Conservation (phyloP, 2,329 filamentous ascomycete genomes). For the Colletotrichum melonis region DNA sequence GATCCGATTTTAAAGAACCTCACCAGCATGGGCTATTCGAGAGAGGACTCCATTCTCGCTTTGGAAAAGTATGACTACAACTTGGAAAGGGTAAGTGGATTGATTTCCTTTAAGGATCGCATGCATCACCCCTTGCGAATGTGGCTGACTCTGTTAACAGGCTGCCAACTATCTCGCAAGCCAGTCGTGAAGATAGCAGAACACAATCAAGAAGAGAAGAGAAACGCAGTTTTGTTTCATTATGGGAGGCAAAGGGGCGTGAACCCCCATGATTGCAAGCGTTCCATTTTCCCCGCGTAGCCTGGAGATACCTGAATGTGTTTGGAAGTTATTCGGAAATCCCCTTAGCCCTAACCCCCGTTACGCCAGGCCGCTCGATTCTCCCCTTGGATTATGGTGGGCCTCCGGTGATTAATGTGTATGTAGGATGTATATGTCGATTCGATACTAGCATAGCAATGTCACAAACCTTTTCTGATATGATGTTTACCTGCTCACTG, state of each 20-base stretch:
- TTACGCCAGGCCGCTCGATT: not conserved
- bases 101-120: not conserved
- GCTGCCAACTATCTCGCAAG: constrained; percentile 68
- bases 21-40: constrained; percentile 88
- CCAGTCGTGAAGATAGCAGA: constrained; percentile 56
- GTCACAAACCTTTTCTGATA: not conserved
- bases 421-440: constrained; percentile 28
- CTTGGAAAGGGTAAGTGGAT: constrained; percentile 82
- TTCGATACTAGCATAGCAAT: constrained; percentile 25
- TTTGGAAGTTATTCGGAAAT: not conserved
- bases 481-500: not conserved
- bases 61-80: constrained; percentile 97
- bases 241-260: constrained; percentile 19
- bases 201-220: not conserved
- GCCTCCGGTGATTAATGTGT: constrained; percentile 18
- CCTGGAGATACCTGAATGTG: constrained; percentile 27
- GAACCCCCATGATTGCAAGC: constrained; percentile 24
- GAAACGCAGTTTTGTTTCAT: constrained; percentile 16
- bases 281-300: constrained; percentile 15
- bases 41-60: constrained; percentile 79
- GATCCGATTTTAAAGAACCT: constrained; percentile 92
- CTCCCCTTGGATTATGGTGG: not conserved
- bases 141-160: constrained; percentile 42
- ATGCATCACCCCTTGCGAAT: not conserved
- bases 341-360: not conserved